Percentiles rank a stretch among this genome's conserved stretches.
These are phyloP conservation scores for Opeltia flavorubescens DNA, from an alignment of 495 filamentous ascomycete genomes.

Conservation along the genomic window DNA sequence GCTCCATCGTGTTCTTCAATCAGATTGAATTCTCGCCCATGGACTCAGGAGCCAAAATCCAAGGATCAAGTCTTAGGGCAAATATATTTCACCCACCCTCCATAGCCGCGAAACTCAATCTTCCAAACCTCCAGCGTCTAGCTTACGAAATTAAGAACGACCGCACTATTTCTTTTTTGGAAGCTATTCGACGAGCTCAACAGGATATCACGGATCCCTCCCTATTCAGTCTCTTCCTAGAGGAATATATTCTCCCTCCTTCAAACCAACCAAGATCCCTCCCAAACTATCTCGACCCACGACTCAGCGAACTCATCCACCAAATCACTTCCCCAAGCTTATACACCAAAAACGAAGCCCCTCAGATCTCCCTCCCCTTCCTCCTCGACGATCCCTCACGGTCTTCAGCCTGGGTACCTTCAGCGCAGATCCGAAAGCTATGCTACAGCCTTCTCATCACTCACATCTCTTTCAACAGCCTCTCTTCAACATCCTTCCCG, in stretches of 20 bases:
- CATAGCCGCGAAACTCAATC: slow-evolving; percentile 8
- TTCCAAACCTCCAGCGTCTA: background rate
- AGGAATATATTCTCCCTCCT: slow-evolving; percentile 23
- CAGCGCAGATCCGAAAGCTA: slow-evolving; percentile 21
- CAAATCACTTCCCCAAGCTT: slow-evolving; percentile 21
- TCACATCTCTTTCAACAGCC: background rate
- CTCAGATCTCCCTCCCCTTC: slow-evolving; percentile 40
- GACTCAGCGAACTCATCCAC: slow-evolving; percentile 33
- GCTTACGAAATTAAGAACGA: slow-evolving; percentile 26
- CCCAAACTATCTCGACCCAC: slow-evolving; percentile 26
- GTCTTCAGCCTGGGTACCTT: slow-evolving; percentile 50
- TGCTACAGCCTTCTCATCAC: background rate
- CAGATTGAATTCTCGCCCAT: slow-evolving; percentile 22
- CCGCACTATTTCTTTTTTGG: slow-evolving; percentile 16
- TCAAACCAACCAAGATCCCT: background rate
- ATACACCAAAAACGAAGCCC: slow-evolving; percentile 3
- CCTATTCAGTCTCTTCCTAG: slow-evolving; percentile 28
- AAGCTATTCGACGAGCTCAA: slow-evolving; percentile 18
- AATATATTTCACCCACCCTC: slow-evolving; percentile 23
- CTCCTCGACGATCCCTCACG: slow-evolving; percentile 43
- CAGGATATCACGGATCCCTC: slow-evolving; percentile 9
- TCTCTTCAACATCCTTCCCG: no score
- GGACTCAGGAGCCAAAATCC: background rate
- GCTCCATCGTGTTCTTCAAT: slow-evolving; percentile 44
- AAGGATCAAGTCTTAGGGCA: slow-evolving; percentile 20